Conservation (phyloP, 1,284 basidiomycete genomes). For the Tilletia walkeri region DNA sequence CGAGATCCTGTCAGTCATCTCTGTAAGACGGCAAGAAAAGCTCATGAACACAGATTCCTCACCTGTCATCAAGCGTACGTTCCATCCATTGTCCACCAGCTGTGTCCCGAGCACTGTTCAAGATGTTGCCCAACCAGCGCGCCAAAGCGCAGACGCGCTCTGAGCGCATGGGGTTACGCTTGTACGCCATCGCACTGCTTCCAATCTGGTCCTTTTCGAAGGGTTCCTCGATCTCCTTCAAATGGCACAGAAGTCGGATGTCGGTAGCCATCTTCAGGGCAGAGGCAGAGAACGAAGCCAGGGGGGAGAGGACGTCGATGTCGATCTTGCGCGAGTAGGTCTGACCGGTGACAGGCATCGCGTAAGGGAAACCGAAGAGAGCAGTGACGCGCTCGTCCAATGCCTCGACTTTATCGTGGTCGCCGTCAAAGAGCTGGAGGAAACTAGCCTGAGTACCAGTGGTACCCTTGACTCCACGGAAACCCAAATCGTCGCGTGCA, state of each 20-base stretch:
- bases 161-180: slow-evolving; percentile 98
- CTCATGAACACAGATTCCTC: not conserved
- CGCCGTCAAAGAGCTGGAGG: slow-evolving; percentile 87
- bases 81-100: slow-evolving; percentile 55
- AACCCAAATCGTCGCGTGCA: slow-evolving; percentile 88
- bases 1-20: too few species aligned
- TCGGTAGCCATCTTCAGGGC: slow-evolving; percentile 98
- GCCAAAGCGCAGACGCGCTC: slow-evolving; percentile 95
- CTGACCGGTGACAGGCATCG: slow-evolving; percentile 96
- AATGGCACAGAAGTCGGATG: slow-evolving; percentile 63
- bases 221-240: slow-evolving; percentile 93
- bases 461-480: slow-evolving; percentile 97
- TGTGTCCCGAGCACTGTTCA: slow-evolving; percentile 59
- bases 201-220: slow-evolving; percentile 99
- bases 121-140: slow-evolving; percentile 67
- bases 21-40: not conserved
- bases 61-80: slow-evolving; percentile 49
- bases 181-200: slow-evolving; percentile 94
- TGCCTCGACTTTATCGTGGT: slow-evolving; percentile 78
- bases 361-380: slow-evolving; percentile 86
- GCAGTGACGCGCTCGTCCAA: slow-evolving; percentile 75
- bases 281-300: slow-evolving; percentile 88
- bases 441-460: slow-evolving; percentile 98
- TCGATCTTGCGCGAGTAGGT: slow-evolving; percentile 99
- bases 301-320: slow-evolving; percentile 82